Evolutionary conservation across 495 filamentous ascomycete species (phyloP), one percentile per base, ranked within the genome.

Genomic region (Evernia prunastri): DNA sequence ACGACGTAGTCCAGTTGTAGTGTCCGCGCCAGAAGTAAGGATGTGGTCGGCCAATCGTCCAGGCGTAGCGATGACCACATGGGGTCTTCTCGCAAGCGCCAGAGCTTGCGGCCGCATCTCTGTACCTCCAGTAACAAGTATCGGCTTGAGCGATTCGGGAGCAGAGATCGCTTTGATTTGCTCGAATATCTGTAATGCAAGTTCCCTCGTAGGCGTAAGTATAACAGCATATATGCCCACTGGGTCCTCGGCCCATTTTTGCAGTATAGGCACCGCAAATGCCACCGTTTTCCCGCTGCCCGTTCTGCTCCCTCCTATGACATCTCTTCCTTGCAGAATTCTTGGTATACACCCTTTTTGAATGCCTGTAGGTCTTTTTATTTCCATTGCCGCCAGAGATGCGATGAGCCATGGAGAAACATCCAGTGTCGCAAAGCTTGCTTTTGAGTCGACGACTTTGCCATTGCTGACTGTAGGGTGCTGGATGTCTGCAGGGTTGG

Each of bases 231-330:
- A 98, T 70, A 97, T 91, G 42, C 91, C 95, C 64, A 87, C 83
- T 11, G 94, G 94, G 79, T 98, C 92, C 73, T 88, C 81, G 5
- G 94, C 86, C 94, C 92, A 97, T 75, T 86, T 86, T 71, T 97
- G 93, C 58, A 97, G 77, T 56, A 98, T 94, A 20, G 94, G 94
- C 12, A 89, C 90, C 17, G 92, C 87, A 76, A 98, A 98, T 40
- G 94, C 92, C 49, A 96, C 86, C n/a, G 94, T 98, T 79, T 98
- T 98, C 72, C 94, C 94, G n/a, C 93, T 96, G 77, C 94, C 94
- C 5, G 94, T 98, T 61, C 89, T 82, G 69, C 90, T 96, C 23
- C 91, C 91, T 68, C 95, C 94, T 68, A 98, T 96, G 68, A 92
- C 96, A 75, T 97, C 91, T 66, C 87, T 82, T 6, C 94, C 94